A percentile compares a stretch with the other conserved stretches of the same genome.
These are phyloP conservation scores for Wickerhamiella alocasiicola DNA, from an alignment of 805 yeast species.

Conservation along the genomic window DNA sequence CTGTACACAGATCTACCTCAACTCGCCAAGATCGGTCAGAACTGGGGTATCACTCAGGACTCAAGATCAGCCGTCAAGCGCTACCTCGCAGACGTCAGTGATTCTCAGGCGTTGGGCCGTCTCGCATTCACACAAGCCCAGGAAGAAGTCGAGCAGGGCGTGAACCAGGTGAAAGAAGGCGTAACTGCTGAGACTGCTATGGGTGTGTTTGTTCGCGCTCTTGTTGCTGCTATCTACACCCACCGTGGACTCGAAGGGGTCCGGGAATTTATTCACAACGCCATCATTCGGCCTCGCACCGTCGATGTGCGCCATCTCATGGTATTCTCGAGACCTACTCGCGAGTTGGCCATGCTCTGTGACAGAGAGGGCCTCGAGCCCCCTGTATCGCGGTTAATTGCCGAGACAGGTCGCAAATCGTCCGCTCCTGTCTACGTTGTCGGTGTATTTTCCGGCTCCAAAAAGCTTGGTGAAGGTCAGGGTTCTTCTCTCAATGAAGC, in stretches of 20 bases:
- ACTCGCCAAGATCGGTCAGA: conserved; percentile 50
- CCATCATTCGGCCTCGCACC: conserved; percentile 64
- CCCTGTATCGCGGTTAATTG: conserved; percentile 71
- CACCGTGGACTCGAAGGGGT: conserved; percentile 56
- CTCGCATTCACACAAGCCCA: conserved; percentile 20
- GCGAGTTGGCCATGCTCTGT: conserved; percentile 68
- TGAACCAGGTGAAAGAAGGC: conserved; percentile 7
- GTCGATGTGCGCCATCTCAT: conserved; percentile 63
- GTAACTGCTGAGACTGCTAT: conserved; percentile 25
- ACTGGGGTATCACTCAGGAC: conserved; percentile 87
- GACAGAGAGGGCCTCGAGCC: conserved; percentile 58
- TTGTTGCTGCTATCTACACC: conserved; percentile 72
- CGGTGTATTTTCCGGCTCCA: conserved; percentile 76
- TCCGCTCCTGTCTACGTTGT: conserved; percentile 77
- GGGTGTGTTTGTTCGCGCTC: conserved; percentile 67
- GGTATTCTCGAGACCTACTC: conserved; percentile 71
- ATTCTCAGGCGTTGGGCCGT: conserved; percentile 50
- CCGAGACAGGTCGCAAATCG: conserved; percentile 87
- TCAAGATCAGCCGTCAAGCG: conserved; percentile 48
- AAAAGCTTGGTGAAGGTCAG: conserved; percentile 84
- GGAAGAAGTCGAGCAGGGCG: conserved; percentile 14
- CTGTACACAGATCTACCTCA: conserved; percentile 59
- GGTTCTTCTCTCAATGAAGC: conserved; percentile 88
- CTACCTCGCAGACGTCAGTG: conserved; percentile 55
- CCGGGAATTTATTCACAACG: conserved; percentile 55